phyloP scores from a whole-genome alignment of 2,329 filamentous ascomycete species.

The Monilinia fructigena region DNA sequence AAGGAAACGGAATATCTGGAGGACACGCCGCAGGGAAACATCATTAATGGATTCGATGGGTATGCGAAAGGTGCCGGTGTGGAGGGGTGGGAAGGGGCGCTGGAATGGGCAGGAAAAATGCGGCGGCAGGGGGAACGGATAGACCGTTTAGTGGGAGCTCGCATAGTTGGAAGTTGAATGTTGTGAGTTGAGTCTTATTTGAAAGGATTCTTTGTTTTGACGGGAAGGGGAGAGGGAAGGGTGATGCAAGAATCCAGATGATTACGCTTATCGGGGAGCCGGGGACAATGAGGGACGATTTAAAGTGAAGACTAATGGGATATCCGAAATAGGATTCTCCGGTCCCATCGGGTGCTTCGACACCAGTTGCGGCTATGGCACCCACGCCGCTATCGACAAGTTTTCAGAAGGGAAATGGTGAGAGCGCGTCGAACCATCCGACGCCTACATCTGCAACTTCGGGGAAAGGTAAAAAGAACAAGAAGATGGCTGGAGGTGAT shows the following conservation, averaged over 20 bases:
- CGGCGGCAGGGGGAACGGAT: conserved; percentile 62
- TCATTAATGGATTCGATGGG: conserved; percentile 95
- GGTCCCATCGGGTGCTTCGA: conserved; percentile 35
- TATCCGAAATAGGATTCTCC: conserved; percentile 35
- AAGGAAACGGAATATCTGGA: conserved; percentile 89
- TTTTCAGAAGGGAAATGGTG: conserved; percentile 46
- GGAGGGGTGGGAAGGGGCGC: conserved; percentile 45
- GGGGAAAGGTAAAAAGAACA: conserved; percentile 49
- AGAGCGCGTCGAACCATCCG: conserved; percentile 49
- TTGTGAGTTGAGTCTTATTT: conserved; percentile 36
- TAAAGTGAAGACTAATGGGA: neutral
- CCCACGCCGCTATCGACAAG: conserved; percentile 56
- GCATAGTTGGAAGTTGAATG: conserved; percentile 56
- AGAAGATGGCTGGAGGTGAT: conserved; percentile 49
- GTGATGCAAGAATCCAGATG: neutral
- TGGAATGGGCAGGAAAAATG: conserved; percentile 61
- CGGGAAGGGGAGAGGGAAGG: neutral
- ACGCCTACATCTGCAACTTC: conserved; percentile 56
- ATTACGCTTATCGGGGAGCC: neutral
- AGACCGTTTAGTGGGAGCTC: conserved; percentile 62
- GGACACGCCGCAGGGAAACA: conserved; percentile 85
- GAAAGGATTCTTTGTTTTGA: neutral
- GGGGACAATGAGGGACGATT: neutral
- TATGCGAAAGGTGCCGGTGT: conserved; percentile 86
- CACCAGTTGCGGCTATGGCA: conserved; percentile 45